Evolutionary conservation across 2,329 filamentous ascomycete genomes (phyloP), one percentile per base, ranked within the genome.

Genomic region (Botrytis tulipae): DNA sequence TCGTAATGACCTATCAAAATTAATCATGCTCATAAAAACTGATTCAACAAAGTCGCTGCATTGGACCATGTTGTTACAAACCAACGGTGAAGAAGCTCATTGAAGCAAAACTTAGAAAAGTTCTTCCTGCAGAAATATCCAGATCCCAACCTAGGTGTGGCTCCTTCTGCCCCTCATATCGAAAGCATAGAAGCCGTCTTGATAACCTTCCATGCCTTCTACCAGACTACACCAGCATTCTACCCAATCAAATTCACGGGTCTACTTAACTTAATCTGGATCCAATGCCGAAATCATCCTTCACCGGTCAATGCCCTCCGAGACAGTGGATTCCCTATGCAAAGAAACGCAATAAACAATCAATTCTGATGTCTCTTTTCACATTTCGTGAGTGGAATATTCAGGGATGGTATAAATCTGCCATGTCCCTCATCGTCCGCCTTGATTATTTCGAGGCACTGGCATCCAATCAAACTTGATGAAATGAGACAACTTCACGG

Each of bases 181-280:
- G 65, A 67, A 67, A 51, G 65, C 46, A 48, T 48, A 51, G 70
- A 72, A 65, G 70, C 46, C 35, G 48, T 32, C 18, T 51, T 51
- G 46, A 67, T 67, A 72, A 66, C 61, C 70, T 72, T 72, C 70
- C 44, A 73, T n/a, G 57, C 40, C 69, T 71, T 70, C 51, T 61
- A 70, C 60, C 67, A 61, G 35, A 40, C 66, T 70, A 29, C 37
- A 37, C 35, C 57, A 35, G 25, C 42, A 25, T 73, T 68, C 62
- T 25, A 67, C 62, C 59, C 70, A 54, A 35, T 67, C 65, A 63
- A 37, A 16, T 46, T 42, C 57, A 48, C 32, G n/a, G 51, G 48
- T 62, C 51, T 40, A 37, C 44, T 32, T 42, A n/a, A n/a, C 71
- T 73, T 32, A 35, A 68, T 70, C 51, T 32, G 65, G 71, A 32